Evolutionary conservation across 495 filamentous ascomycete species (phyloP), one percentile per base, ranked within the genome.

Genomic region (Penicillium chermesinum): DNA sequence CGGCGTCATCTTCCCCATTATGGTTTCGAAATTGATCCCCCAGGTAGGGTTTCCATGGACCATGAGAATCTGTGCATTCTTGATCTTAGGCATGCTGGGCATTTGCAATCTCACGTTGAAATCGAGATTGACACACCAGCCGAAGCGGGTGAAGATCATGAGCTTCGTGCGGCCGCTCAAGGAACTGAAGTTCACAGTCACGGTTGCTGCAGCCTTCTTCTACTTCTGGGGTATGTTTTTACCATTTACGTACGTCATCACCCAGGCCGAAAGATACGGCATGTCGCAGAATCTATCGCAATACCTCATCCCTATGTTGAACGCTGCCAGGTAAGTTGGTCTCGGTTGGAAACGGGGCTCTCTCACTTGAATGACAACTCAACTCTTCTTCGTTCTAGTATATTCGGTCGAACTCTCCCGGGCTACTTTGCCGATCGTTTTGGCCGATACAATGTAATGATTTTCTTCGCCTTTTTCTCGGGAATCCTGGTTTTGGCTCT

Each of bases 181-280:
- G n/a, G 84, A 89, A 49, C 58, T 71, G 1, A 52, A 73, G 3
- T 87, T 79, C 54, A 17, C 66, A 0, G 53, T 82, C 3, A 62
- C 78, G 0, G 71, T 78, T 18, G 4, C 70, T 9, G 82, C 63
- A 1, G 55, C 59, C 4, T 86, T 87, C 57, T 67, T 84, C 8
- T 85, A 86, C 69, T 86, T 82, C 66, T 80, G 78, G 61, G 86
- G 85, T 27, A 77, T 86, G 61, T 88, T 87, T 61, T 54, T 89
- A 15, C 87, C 86, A 0, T 83, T 88, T 67, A 86, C 83, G 57
- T 90, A 80, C 57, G 70, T 91, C 30, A 79, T 83, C 21, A 69
- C 81, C 2, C 63, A 81, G 42, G 85, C 81, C 0, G 50, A 67
- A 47, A 45, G 66, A 41, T 62, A 79, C 43, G 86, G 85, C 27